Percentiles rank a stretch among this genome's conserved stretches.
Evolutionary conservation across 208 protist species (phyloP).

Genomic region (Phytomonas sp.): DNA sequence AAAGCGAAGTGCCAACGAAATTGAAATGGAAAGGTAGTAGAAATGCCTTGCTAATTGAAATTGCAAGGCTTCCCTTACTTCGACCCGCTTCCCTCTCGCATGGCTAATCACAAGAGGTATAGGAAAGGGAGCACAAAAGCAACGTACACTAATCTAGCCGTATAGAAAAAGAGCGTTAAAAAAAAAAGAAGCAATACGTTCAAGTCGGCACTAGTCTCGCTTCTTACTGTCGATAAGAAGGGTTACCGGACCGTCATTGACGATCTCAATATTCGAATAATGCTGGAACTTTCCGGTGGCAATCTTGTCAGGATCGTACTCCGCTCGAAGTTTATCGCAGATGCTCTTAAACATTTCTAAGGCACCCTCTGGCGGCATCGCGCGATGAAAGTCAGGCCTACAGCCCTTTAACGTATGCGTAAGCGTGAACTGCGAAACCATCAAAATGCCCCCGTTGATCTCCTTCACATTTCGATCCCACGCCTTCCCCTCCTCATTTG

Average conservation of each 20-base stretch:
- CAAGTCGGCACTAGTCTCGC: slow-evolving; percentile 13
- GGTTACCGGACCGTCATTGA: slow-evolving; percentile 88
- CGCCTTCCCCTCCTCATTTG: slow-evolving; percentile 48
- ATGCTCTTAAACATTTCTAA: slow-evolving; percentile 70
- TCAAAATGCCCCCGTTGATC: slow-evolving; percentile 73
- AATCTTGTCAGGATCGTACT: slow-evolving; percentile 51
- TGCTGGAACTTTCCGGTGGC: slow-evolving; percentile 81
- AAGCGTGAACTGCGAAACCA: slow-evolving; percentile 90
- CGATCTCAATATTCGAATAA: slow-evolving; percentile 80
- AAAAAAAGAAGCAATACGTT: slow-evolving; percentile 7
- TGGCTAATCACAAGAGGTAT: neutral
- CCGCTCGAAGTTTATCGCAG: slow-evolving; percentile 40
- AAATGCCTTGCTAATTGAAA: too few species aligned
- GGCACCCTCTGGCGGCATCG: slow-evolving; percentile 68
- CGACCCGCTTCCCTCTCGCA: neutral
- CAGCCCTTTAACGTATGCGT: slow-evolving; percentile 86
- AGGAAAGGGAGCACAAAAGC: slow-evolving; percentile 1
- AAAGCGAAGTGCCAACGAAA: too few species aligned
- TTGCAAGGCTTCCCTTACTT: neutral
- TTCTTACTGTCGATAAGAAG: slow-evolving; percentile 72
- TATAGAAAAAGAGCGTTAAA: slow-evolving; percentile 7
- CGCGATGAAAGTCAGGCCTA: slow-evolving; percentile 89
- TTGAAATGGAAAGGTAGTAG: too few species aligned
- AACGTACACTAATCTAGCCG: slow-evolving; percentile 1
- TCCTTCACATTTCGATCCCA: slow-evolving; percentile 79